Evolutionary conservation across 257 asterid species (phyloP).

Genomic region (Solanum boliviense): DNA sequence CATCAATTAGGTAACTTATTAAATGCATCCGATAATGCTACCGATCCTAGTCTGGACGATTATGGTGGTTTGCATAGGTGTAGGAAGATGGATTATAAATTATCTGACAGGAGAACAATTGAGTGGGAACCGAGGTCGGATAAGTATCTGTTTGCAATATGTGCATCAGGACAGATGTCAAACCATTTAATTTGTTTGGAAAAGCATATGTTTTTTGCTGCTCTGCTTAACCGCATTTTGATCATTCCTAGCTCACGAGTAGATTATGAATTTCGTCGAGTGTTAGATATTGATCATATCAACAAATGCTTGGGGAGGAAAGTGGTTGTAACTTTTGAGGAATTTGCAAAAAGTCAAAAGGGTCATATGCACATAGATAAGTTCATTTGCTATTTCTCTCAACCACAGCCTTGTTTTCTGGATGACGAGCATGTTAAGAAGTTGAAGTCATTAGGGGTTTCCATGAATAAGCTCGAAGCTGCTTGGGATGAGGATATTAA

Average conservation of each 20-base stretch:
- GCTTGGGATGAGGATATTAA: conserved; percentile 88
- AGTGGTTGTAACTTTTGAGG: conserved; percentile 84
- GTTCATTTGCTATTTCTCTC: conserved; percentile 81
- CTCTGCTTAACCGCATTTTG: conserved; percentile 61
- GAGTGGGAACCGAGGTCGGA: conserved; percentile 75
- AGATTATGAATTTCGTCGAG: conserved; percentile 67
- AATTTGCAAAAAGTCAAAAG: conserved; percentile 56
- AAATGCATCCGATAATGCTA: conserved; percentile 27
- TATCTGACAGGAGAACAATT: conserved; percentile 46
- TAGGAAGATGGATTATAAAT: conserved; percentile 53
- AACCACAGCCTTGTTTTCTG: conserved; percentile 70
- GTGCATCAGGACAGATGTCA: conserved; percentile 94
- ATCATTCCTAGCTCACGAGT: conserved; percentile 85
- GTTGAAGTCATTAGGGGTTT: conserved; percentile 67
- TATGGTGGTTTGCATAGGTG: conserved; percentile 41
- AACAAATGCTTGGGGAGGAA: conserved; percentile 70
- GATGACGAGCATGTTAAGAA: conserved; percentile 85
- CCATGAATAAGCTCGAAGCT: conserved; percentile 59
- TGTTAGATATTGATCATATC: conserved; percentile 75
- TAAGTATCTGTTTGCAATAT: conserved; percentile 80
- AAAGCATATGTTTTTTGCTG: conserved; percentile 95
- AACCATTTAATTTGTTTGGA: conserved; percentile 93
- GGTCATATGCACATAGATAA: conserved; percentile 54
- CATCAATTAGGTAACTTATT: conserved; percentile 31
- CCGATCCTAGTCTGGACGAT: conserved; percentile 22